Conservation (phyloP, 73 alveolate genomes). For the Symbiodinium pilosum region DNA sequence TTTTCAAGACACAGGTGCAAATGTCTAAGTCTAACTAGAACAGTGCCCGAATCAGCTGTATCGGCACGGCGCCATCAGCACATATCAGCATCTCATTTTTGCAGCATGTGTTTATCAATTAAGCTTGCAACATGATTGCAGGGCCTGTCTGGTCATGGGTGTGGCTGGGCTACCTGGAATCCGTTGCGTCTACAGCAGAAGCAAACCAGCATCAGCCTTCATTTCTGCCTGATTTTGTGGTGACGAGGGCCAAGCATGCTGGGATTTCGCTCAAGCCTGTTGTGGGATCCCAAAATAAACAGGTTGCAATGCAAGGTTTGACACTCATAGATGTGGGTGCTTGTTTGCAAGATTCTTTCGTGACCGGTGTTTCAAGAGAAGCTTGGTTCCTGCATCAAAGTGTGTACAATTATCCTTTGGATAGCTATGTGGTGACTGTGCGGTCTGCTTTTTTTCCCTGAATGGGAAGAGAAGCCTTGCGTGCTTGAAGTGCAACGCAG, state of each 20-base stretch:
- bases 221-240: neutral
- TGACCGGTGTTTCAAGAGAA: neutral
- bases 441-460: neutral
- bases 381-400: neutral
- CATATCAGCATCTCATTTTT: no score
- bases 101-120: no score
- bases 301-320: neutral
- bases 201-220: neutral
- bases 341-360: neutral
- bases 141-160: no score
- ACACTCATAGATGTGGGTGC: neutral
- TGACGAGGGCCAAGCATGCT: neutral
- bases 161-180: neutral
- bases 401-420: neutral
- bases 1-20: no score
- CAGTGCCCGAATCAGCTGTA: no score
- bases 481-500: neutral
- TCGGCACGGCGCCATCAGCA: no score
- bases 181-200: neutral
- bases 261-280: neutral
- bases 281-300: neutral
- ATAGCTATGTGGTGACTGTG: neutral
- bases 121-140: no score
- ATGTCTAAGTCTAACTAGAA: no score
- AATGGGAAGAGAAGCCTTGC: neutral